phyloP scores from a whole-genome alignment of 2,329 filamentous ascomycete species.

The Paraphaeosphaeria sporulosa region DNA sequence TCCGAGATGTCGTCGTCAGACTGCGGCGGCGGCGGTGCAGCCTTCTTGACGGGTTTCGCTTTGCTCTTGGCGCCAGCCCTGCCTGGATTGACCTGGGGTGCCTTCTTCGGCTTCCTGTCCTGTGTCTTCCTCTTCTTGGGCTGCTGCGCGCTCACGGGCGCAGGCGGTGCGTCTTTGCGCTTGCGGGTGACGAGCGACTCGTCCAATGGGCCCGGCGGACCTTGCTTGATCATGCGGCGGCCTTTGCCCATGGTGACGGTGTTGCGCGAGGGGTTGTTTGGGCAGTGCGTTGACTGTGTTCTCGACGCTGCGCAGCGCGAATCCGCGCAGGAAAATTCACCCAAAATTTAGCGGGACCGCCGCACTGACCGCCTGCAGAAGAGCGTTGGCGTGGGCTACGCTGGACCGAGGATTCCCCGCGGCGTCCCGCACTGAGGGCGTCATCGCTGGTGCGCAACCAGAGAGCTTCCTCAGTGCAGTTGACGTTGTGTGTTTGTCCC shows the following conservation, averaged over 20 bases:
- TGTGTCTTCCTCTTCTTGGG: constrained; percentile 68
- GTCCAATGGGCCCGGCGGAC: constrained; percentile 80
- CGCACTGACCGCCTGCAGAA: not conserved
- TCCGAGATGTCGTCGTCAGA: constrained; percentile 32
- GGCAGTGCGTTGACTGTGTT: not conserved
- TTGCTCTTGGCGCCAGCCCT: constrained; percentile 36
- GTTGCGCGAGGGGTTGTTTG: constrained; percentile 4
- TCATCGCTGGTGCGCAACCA: constrained; percentile 4
- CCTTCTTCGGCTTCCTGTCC: constrained; percentile 44
- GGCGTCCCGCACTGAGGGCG: constrained; percentile 1
- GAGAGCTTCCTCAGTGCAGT: not conserved
- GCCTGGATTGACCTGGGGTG: constrained; percentile 48
- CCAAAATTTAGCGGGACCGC: constrained; percentile 11
- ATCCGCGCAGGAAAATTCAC: constrained; percentile 10
- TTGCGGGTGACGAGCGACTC: constrained; percentile 80
- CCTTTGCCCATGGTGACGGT: constrained; percentile 77
- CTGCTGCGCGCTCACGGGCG: constrained; percentile 45
- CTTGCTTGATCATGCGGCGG: constrained; percentile 96
- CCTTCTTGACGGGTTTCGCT: constrained; percentile 45
- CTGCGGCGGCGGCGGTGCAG: constrained; percentile 32
- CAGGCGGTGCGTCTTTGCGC: constrained; percentile 77
- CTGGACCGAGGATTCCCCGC: constrained; percentile 4
- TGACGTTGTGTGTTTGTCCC: not conserved
- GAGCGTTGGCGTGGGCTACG: not conserved
- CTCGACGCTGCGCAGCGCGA: constrained; percentile 2